Evolutionary conservation across 2,329 filamentous ascomycete genomes (phyloP).

Genomic region (Pseudogymnoascus sp.): DNA sequence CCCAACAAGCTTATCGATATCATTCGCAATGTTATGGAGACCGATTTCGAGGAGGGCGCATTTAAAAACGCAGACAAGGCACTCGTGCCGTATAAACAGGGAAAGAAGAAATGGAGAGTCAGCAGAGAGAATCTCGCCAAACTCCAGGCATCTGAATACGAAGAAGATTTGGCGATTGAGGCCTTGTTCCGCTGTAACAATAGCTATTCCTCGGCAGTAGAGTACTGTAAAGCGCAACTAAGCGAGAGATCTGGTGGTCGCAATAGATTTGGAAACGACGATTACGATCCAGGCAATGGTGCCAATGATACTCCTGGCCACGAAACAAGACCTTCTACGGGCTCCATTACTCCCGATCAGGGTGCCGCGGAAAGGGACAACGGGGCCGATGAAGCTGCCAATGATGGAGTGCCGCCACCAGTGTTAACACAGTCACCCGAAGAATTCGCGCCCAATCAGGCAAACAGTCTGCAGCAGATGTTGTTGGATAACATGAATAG

Average conservation of each 20-base stretch:
- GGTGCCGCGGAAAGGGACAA: conserved; percentile 18
- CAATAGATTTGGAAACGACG: conserved; percentile 58
- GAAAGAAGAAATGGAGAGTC: conserved; percentile 42
- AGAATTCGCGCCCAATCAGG: not conserved
- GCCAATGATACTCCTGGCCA: conserved; percentile 21
- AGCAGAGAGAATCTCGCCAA: conserved; percentile 38
- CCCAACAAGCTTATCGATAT: conserved; percentile 77
- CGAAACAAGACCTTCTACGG: conserved; percentile 25
- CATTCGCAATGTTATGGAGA: conserved; percentile 66
- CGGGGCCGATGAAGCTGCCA: not conserved
- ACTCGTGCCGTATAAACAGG: conserved; percentile 32
- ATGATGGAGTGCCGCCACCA: not conserved
- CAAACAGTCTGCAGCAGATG: not conserved
- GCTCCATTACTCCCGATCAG: conserved; percentile 23
- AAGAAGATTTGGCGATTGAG: conserved; percentile 61
- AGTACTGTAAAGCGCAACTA: conserved; percentile 65
- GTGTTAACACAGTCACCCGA: not conserved
- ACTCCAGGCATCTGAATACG: conserved; percentile 38
- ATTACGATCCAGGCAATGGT: conserved; percentile 30
- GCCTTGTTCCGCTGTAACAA: conserved; percentile 78
- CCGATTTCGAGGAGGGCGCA: conserved; percentile 65
- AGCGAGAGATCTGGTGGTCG: conserved; percentile 50
- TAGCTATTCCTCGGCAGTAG: conserved; percentile 47
- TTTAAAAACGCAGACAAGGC: conserved; percentile 54
- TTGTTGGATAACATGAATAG: not conserved